These are phyloP conservation scores for Neospermospora avenae DNA, from an alignment of 2,329 filamentous ascomycete genomes.

Conservation along the genomic window DNA sequence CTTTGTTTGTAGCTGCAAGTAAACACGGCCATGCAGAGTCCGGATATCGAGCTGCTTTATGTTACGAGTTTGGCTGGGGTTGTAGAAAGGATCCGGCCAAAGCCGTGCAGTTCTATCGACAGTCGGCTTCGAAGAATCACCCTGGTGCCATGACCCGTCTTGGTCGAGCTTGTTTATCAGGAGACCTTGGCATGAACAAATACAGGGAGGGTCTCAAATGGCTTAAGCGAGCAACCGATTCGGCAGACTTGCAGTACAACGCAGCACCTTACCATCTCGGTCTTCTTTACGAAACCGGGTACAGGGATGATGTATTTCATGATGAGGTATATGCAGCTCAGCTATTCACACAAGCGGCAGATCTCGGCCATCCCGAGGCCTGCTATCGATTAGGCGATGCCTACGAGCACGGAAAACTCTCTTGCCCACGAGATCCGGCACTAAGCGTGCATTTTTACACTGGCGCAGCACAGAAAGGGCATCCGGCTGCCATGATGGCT, in stretches of 20 bases:
- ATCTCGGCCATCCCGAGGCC: constrained; percentile 83
- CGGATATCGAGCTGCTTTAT: constrained; percentile 86
- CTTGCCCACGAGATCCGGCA: constrained; percentile 85
- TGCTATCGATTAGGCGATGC: constrained; percentile 90
- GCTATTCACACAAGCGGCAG: constrained; percentile 89
- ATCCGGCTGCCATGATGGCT: constrained; percentile 93
- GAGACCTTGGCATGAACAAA: constrained; percentile 80
- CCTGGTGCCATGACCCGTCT: constrained; percentile 92
- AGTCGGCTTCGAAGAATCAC: constrained; percentile 88
- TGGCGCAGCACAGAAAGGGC: constrained; percentile 78
- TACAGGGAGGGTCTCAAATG: constrained; percentile 94
- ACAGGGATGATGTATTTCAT: constrained; percentile 88
- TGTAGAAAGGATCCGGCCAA: constrained; percentile 86
- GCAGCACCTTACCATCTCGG: constrained; percentile 88
- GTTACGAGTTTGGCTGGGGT: constrained; percentile 98
- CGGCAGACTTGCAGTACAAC: constrained; percentile 89
- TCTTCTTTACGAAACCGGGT: constrained; percentile 85
- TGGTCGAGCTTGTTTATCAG: constrained; percentile 83
- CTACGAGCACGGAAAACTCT: constrained; percentile 87
- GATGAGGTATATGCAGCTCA: constrained; percentile 90
- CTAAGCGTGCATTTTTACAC: constrained; percentile 98
- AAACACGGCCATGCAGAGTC: constrained; percentile 98
- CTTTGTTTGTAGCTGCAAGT: constrained; percentile 86
- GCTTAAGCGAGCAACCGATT: constrained; percentile 89
- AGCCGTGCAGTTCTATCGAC: constrained; percentile 88